Evolutionary conservation across 192 early-diverging fungal genomes (phyloP).

Genomic region (Coemansia umbellata): DNA sequence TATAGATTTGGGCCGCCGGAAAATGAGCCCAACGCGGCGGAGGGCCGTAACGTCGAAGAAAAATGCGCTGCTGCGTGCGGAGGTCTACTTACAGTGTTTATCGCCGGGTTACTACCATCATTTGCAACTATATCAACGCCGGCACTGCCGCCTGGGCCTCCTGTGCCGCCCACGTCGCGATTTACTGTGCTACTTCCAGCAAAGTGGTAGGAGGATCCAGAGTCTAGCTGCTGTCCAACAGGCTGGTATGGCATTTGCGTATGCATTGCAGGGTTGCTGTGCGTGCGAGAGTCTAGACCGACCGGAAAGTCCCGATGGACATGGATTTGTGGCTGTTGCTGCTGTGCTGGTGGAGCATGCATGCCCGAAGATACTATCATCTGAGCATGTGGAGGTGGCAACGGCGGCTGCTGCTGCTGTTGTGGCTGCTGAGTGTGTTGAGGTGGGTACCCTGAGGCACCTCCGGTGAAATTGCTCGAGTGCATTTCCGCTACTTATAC

Average conservation of each 20-base stretch:
- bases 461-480: conserved; percentile 2
- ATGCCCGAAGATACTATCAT: too few relatives aligned
- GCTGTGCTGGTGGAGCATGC: too few relatives aligned
- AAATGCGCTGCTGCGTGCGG: too few relatives aligned
- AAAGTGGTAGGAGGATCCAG: conserved; percentile 1
- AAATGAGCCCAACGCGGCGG: not conserved
- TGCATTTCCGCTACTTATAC: conserved; percentile 3
- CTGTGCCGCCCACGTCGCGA: not conserved
- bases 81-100: too few relatives aligned
- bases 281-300: not conserved
- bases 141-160: too few relatives aligned
- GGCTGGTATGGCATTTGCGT: not conserved
- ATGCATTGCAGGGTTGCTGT: not conserved
- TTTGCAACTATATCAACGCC: too few relatives aligned
- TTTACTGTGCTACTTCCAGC: not conserved
- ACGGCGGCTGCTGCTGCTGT: not conserved
- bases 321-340: too few relatives aligned
- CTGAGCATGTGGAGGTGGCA: not conserved
- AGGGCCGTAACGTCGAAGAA: not conserved
- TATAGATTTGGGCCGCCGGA: conserved; percentile 7
- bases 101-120: too few relatives aligned
- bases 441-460: conserved; percentile 1
- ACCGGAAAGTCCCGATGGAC: not conserved
- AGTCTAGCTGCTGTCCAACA: not conserved
- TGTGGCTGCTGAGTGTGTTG: conserved; percentile 3